Conservation (phyloP, 352 stramenopile genomes). For the Globisporangium paddicum region DNA sequence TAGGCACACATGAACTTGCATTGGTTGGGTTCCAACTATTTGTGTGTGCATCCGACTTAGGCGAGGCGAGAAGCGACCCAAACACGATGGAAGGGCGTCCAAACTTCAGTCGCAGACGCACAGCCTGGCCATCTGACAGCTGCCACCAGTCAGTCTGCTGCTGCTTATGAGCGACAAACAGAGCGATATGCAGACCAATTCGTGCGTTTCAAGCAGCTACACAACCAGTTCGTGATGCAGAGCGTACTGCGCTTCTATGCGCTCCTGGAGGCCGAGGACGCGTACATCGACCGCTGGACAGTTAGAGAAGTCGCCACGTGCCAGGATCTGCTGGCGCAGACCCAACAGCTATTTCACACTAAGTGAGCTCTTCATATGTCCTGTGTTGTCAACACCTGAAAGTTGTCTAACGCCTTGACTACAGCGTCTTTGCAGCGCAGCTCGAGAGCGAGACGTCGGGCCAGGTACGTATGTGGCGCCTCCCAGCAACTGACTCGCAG, state of each 20-base stretch:
- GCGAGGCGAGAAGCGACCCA: background rate
- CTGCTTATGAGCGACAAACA: background rate
- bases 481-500: conserved; percentile 43
- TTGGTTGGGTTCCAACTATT: background rate
- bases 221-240: conserved; percentile 26
- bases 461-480: conserved; percentile 44
- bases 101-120: background rate
- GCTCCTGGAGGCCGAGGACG: conserved; percentile 42
- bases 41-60: background rate
- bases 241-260: conserved; percentile 38
- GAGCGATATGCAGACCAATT: conserved; percentile 22
- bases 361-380: conserved; percentile 26
- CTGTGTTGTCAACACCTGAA: background rate
- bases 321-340: conserved; percentile 22
- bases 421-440: conserved; percentile 56
- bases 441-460: conserved; percentile 57
- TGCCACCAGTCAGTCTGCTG: background rate
- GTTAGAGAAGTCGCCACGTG: conserved; percentile 23
- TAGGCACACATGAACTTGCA: background rate
- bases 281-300: conserved; percentile 33
- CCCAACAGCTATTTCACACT: conserved; percentile 40
- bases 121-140: background rate
- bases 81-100: conserved; percentile 4
- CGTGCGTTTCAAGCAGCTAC: conserved; percentile 21
- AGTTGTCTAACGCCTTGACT: background rate